Evolutionary conservation across 2,329 filamentous ascomycete genomes (phyloP), one percentile per base, ranked within the genome.

Genomic region (Beauveria pseudobassiana): DNA sequence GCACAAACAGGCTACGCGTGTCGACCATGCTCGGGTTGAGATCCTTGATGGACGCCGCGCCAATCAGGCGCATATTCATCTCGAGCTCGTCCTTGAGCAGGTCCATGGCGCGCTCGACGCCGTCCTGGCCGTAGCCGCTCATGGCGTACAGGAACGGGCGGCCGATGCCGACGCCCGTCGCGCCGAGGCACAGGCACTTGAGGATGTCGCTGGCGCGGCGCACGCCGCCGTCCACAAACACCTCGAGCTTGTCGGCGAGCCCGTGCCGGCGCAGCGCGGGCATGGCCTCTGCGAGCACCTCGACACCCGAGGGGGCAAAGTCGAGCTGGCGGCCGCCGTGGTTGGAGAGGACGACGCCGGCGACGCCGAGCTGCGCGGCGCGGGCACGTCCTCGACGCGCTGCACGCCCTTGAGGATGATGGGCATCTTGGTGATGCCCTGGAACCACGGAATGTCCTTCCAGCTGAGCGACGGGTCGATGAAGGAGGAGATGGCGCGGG

Each of bases 31-130:
- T 87, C 0, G 93, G 88, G 64, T 89, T 90, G 64, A 99, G 77
- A 67, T 99, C 87, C 42, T 86, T 85, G 38, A 99, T 75, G 63
- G 77, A 87, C 22, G 82, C 84, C 63, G 87, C 90, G 10, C 95
- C 95, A 67, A 99, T 91, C 65, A 99, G 78, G 7, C 95, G 86
- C 95, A 99, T 98, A 71, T 93, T 95, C 93, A 98, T 98, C 78
- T 96, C 92, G 85, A 99, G 90, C 82, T 99, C 95, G 70, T 98
- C 95, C 78, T 90, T 92, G 67, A 96, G 82, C 63, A 96, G 78
- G 75, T 92, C 89, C 89, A 98, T 96, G 38, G 95, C 95, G 40
- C 91, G 84, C 71, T 96, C 90, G 22, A 98, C 93, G 65, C 95
- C 95, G 2, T 87, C 81, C 63, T 91, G 77, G 1, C 95, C 95